Evolutionary conservation across 192 early-diverging fungal species (phyloP).

Genomic region (Linnemannia elongata): DNA sequence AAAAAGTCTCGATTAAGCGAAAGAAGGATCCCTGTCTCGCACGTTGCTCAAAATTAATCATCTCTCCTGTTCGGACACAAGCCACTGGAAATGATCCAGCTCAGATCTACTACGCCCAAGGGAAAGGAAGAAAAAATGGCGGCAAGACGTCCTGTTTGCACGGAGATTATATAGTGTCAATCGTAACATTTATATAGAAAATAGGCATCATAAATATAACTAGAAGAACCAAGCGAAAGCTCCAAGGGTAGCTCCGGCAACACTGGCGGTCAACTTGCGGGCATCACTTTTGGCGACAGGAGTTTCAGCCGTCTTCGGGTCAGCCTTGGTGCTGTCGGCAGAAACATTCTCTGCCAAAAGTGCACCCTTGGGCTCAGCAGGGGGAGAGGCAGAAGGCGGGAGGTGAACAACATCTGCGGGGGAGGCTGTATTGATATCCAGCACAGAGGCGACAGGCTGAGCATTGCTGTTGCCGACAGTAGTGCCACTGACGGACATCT

Average conservation of each 20-base stretch:
- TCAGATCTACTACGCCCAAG: neutral
- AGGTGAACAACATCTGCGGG: neutral
- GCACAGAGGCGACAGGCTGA: neutral
- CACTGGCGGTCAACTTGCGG: neutral
- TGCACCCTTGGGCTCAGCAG: neutral
- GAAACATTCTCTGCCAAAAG: neutral
- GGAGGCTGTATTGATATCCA: neutral
- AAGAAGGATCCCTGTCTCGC: conserved; percentile 22
- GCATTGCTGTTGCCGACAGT: neutral
- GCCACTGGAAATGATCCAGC: neutral
- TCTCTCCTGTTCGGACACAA: neutral
- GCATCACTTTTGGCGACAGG: neutral
- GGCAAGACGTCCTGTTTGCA: no score
- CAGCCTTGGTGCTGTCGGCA: neutral
- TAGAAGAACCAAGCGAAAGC: conserved; percentile 5
- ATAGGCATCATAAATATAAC: neutral
- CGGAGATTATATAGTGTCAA: neutral
- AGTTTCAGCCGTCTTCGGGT: neutral
- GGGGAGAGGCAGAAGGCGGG: neutral
- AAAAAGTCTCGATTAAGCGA: conserved; percentile 28
- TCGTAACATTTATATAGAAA: neutral
- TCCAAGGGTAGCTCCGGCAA: neutral
- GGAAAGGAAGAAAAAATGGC: neutral
- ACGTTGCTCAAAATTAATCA: neutral
- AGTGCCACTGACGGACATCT: conserved; percentile 9